Evolutionary conservation across 257 asterid species (phyloP).

Genomic region (Solanum tacnaense): DNA sequence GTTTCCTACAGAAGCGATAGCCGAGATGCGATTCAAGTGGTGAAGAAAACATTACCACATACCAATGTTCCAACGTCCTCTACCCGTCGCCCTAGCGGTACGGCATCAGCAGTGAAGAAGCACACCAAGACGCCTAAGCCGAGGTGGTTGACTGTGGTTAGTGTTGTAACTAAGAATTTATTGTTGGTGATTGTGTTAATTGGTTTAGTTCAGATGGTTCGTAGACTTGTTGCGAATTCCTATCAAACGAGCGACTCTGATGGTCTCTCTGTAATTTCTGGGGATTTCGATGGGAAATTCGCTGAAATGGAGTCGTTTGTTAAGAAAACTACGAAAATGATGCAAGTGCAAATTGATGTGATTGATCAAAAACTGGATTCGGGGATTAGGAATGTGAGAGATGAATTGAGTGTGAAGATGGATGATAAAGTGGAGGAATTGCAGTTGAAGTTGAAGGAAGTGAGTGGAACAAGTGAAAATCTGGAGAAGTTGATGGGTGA

Average conservation of each 20-base stretch:
- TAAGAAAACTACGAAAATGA: constrained; percentile 41
- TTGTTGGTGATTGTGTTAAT: constrained; percentile 33
- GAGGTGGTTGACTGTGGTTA: constrained; percentile 53
- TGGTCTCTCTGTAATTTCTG: constrained; percentile 30
- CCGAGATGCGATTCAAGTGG: constrained; percentile 16
- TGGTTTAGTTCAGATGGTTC: constrained; percentile 45
- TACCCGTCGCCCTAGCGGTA: constrained; percentile 18
- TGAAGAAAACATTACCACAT: constrained; percentile 23
- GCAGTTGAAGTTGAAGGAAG: constrained; percentile 44
- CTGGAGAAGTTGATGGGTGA: constrained; percentile 60
- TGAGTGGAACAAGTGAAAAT: constrained; percentile 43
- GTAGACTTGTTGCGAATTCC: constrained; percentile 30
- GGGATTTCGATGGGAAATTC: constrained; percentile 47
- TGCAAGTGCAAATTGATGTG: constrained; percentile 78
- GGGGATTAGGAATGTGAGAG: constrained; percentile 29
- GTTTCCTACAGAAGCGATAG: constrained; percentile 4
- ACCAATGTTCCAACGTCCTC: not conserved
- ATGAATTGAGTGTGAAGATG: constrained; percentile 43
- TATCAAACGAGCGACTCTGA: constrained; percentile 3
- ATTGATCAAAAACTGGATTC: constrained; percentile 48
- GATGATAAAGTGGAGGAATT: constrained; percentile 28
- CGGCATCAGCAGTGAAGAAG: constrained; percentile 15
- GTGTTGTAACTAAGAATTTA: constrained; percentile 50
- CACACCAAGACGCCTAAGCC: constrained; percentile 36
- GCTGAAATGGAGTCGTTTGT: constrained; percentile 50